These are phyloP conservation scores for Colletotrichum sp. DNA, from an alignment of 2,329 filamentous ascomycete genomes.

Conservation along the genomic window DNA sequence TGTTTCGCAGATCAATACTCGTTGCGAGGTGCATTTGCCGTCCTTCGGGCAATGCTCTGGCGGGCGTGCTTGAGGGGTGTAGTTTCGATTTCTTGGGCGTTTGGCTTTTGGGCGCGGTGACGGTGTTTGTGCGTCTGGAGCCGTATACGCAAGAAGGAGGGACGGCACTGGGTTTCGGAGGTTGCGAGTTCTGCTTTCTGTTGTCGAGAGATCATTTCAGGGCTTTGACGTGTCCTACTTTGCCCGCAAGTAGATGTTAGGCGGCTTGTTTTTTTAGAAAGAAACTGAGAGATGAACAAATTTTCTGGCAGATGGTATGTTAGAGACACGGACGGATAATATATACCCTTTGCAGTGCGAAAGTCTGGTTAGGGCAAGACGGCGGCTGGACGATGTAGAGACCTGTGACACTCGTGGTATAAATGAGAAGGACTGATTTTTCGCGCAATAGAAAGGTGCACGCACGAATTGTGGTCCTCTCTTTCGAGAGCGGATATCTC, in stretches of 20 bases:
- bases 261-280: too few species aligned
- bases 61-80: neutral
- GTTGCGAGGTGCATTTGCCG: too few species aligned
- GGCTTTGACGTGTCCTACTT: neutral
- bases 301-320: neutral
- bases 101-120: neutral
- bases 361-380: neutral
- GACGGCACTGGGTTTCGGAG: neutral
- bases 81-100: neutral
- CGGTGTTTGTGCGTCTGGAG: neutral
- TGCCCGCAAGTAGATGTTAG: neutral
- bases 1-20: too few species aligned
- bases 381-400: neutral
- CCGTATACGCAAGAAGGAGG: rapidly evolving
- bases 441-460: neutral
- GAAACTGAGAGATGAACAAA: too few species aligned
- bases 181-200: neutral
- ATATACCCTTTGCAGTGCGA: neutral
- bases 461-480: rapidly evolving
- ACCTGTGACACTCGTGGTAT: neutral
- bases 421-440: neutral
- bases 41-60: neutral
- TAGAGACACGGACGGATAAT: neutral
- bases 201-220: neutral
- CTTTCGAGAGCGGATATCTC: too few species aligned